A percentile compares a stretch with the other conserved stretches of the same genome.
Conservation (phyloP, 192 early-diverging fungal genomes). For the Haplosporangium gracile region DNA sequence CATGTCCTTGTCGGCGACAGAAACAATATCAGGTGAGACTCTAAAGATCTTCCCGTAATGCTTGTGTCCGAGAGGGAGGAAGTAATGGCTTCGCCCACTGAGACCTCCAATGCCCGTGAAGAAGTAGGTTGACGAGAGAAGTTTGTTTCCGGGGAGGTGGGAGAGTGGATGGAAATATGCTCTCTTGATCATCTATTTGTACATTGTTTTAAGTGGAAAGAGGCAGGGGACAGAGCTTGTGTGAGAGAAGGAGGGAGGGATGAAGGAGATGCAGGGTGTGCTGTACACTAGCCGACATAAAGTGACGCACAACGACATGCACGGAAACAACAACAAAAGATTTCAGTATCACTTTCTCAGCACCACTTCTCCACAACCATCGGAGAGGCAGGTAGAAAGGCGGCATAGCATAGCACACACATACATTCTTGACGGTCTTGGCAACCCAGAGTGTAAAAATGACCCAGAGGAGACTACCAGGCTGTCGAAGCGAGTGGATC, state of each 20-base stretch:
- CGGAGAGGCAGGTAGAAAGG: background rate
- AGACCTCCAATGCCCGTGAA: background rate
- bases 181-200: constrained; percentile 22
- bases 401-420: background rate
- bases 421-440: constrained; percentile 18
- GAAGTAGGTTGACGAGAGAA: constrained; percentile 28
- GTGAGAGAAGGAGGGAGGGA: background rate
- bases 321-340: background rate
- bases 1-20: constrained; percentile 59
- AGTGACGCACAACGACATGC: background rate
- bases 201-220: background rate
- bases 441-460: constrained; percentile 14
- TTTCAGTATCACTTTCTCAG: background rate
- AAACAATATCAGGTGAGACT: constrained; percentile 42
- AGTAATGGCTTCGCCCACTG: constrained; percentile 22
- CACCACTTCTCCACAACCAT: background rate
- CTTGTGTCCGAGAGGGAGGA: constrained; percentile 31
- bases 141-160: constrained; percentile 34
- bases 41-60: constrained; percentile 59
- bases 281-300: background rate
- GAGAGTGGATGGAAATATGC: constrained; percentile 44
- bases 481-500: background rate
- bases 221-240: background rate
- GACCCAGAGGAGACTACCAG: constrained; percentile 12
- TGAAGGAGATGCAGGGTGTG: background rate